Evolutionary conservation across 345 rosid genomes (phyloP).

Genomic region (Iberis pinnata): DNA sequence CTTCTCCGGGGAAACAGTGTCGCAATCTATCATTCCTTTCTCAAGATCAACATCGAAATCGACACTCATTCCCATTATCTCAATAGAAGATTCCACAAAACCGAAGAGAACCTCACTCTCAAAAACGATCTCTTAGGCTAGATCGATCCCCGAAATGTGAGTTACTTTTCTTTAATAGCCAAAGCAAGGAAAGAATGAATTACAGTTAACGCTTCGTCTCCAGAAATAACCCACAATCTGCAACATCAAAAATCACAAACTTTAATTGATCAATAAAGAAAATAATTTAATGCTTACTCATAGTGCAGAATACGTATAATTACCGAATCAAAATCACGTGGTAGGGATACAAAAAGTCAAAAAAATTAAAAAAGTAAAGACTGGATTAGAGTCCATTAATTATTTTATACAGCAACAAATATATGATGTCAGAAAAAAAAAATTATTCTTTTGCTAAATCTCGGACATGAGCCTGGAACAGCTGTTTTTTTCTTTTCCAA

Average conservation of each 20-base stretch:
- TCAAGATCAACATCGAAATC: constrained; percentile 67
- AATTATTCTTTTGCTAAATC: constrained; percentile 12
- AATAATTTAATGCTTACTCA: constrained; percentile 12
- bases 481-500: constrained; percentile 27
- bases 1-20: constrained; percentile 30
- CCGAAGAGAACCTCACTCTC: not conserved
- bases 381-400: constrained; percentile 4
- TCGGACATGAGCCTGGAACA: constrained; percentile 31
- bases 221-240: constrained; percentile 16
- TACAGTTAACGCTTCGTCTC: constrained; percentile 27
- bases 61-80: constrained; percentile 26
- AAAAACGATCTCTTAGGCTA: no score
- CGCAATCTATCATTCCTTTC: constrained; percentile 38
- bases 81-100: not conserved
- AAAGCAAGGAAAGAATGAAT: constrained; percentile 24
- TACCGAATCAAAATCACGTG: constrained; percentile 30
- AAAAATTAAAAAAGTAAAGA: not conserved
- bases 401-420: no score
- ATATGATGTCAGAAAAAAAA: no score
- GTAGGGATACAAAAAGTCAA: constrained; percentile 2
- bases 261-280: constrained; percentile 5
- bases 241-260: not conserved
- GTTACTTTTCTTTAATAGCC: constrained; percentile 20
- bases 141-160: no score
- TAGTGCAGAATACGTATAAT: constrained; percentile 18